Evolutionary conservation across 768 basidiomycete species (phyloP).

Genomic region (Chalciporus pseudorubinellus): DNA sequence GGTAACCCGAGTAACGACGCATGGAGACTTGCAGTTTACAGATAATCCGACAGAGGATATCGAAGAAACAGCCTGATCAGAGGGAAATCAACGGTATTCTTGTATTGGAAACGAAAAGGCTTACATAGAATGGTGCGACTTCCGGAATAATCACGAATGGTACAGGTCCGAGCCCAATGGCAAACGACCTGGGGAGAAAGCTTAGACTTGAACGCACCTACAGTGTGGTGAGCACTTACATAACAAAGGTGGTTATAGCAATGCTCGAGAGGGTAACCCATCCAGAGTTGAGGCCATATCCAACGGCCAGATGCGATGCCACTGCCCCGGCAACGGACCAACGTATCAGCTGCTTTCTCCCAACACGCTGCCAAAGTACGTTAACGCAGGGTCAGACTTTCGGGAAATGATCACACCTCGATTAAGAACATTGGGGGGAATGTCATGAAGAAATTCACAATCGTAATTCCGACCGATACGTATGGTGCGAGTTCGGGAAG

Average conservation of each 20-base stretch:
- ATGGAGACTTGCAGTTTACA: conserved; percentile 54
- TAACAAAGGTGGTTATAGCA: conserved; percentile 77
- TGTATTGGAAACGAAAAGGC: conserved; percentile 26
- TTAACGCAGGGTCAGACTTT: conserved; percentile 6
- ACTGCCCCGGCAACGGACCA: conserved; percentile 67
- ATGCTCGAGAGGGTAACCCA: conserved; percentile 62
- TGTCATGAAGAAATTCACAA: conserved; percentile 73
- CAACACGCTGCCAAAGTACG: conserved; percentile 52
- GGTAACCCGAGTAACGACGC: background rate
- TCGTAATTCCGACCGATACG: conserved; percentile 78
- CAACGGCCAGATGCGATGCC: conserved; percentile 62
- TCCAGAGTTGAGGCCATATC: conserved; percentile 65
- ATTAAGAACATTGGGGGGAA: conserved; percentile 87
- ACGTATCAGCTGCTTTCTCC: conserved; percentile 66
- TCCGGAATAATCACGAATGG: conserved; percentile 94
- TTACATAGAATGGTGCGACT: conserved; percentile 74
- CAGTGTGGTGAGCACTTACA: conserved; percentile 46
- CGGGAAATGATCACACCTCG: conserved; percentile 48
- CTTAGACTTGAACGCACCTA: conserved; percentile 1
- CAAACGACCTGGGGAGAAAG: conserved; percentile 63
- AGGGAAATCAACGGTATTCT: background rate
- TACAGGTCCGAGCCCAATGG: conserved; percentile 85
- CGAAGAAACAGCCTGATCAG: conserved; percentile 68
- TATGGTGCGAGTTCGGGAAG: conserved; percentile 79
- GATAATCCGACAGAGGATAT: conserved; percentile 75